Evolutionary conservation across 352 stramenopile species (phyloP), one percentile per base, ranked within the genome.

Genomic region (Pythium monospermum): DNA sequence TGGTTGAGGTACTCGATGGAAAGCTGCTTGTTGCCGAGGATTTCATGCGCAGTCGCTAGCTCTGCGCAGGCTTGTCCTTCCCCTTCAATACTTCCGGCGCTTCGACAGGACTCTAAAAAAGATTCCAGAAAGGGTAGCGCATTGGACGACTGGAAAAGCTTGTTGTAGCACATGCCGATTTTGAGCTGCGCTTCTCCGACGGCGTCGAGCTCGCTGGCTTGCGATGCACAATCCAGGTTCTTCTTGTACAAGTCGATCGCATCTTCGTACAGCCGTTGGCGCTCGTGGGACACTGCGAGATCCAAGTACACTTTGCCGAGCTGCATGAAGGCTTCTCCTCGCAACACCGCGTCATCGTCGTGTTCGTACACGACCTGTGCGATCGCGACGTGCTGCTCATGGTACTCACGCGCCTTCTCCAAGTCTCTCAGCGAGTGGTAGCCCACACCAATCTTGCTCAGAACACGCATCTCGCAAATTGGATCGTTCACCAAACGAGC

Each of bases 1-100:
- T 92, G 70, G 47, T 96, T 88, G 30, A 97, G 66, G 49, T 91
- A 96, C 28, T 95, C 83, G 51, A 96, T 87, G 10, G 74, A 83
- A 6, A 88, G 52, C 46, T 90, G 73, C 53, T 90, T 84, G 55
- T 92, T 85, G 15, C 62, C 75, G 8, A 91, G 63, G 33, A 76
- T 75, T 49, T 94, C 86, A 59, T 96, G 88, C 1, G 89, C 88
- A 0, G 77, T 90, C 3, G 89, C 91, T 19, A 98, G 78, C 28
- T 89, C 84, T 0, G 88, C 85, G 40, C 82, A 97, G 12, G 85
- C 87, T 21, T 76, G 79, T 27, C 90, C 87, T 62, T 95, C 81
- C 8, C 78, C 82, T 41, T 95, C 76, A 23, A 74, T 31, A 40
- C 91, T 69, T 11, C 69, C 68, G 27, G 53, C 59, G 42, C 81